A percentile compares a stretch with the other conserved stretches of the same genome.
These are phyloP conservation scores for Cryptococcus amylolentus DNA, from an alignment of 1,284 basidiomycete species.

Conservation along the genomic window DNA sequence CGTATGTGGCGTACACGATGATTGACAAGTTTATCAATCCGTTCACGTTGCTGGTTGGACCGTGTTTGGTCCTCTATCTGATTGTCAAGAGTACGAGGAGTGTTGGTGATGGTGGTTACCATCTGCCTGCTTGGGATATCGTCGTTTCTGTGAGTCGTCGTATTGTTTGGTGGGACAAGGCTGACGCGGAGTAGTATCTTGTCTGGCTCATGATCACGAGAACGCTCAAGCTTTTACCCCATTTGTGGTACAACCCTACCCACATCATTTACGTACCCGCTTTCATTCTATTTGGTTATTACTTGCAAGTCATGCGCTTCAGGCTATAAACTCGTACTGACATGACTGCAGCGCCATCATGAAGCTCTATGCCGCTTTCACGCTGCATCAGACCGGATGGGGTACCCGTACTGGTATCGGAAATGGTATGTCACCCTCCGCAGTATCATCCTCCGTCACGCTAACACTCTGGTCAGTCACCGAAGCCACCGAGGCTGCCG, in stretches of 20 bases:
- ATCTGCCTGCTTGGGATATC: conserved; percentile 85
- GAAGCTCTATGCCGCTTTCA: conserved; percentile 79
- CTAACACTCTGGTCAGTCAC: neutral
- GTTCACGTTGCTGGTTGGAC: conserved; percentile 77
- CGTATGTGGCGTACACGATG: conserved; percentile 89
- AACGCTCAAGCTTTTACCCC: conserved; percentile 80
- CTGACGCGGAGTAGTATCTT: conserved; percentile 56
- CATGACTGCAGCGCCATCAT: conserved; percentile 70
- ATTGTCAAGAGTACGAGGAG: conserved; percentile 73
- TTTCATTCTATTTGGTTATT: conserved; percentile 84
- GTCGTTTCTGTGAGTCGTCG: conserved; percentile 50
- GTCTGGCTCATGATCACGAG: conserved; percentile 80
- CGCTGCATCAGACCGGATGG: conserved; percentile 85
- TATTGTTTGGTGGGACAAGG: neutral
- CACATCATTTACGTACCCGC: conserved; percentile 85
- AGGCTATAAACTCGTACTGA: conserved; percentile 2
- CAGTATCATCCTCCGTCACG: too few relatives aligned
- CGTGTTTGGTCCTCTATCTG: conserved; percentile 68
- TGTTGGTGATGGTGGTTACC: conserved; percentile 70
- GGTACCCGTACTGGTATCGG: conserved; percentile 86
- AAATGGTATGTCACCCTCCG: conserved; percentile 53
- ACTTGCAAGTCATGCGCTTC: conserved; percentile 41
- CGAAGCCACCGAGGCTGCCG: neutral
- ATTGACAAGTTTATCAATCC: conserved; percentile 90
- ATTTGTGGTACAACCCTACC: conserved; percentile 77